A percentile compares a stretch with the other conserved stretches of the same genome.
Conservation (phyloP, 805 yeast genomes). For the Metschnikowia rubicola region DNA sequence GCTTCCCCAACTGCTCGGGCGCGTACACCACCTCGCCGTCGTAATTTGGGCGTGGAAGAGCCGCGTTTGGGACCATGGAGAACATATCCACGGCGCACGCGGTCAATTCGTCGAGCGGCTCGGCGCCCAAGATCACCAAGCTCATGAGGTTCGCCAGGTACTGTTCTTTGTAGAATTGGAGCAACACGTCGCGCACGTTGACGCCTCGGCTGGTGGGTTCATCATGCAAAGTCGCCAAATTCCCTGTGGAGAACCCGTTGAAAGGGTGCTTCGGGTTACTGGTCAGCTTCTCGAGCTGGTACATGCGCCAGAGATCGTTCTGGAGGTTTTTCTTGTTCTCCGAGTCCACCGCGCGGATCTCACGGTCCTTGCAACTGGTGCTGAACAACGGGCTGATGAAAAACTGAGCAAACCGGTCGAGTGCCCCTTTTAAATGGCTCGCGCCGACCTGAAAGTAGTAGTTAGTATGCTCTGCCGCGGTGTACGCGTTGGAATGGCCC, state of each 20-base stretch:
- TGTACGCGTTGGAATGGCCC: constrained; percentile 89
- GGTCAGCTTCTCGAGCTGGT: constrained; percentile 75
- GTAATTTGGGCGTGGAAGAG: constrained; percentile 44
- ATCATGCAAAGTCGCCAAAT: constrained; percentile 65
- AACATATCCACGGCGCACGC: constrained; percentile 68
- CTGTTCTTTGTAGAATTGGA: constrained; percentile 65
- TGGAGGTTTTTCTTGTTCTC: constrained; percentile 94
- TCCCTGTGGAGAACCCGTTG: constrained; percentile 89
- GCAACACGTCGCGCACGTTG: constrained; percentile 76
- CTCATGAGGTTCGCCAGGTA: constrained; percentile 90
- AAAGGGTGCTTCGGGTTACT: constrained; percentile 79
- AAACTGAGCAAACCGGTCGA: constrained; percentile 91
- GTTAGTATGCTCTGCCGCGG: constrained; percentile 85
- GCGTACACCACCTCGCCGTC: constrained; percentile 46
- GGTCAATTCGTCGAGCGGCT: constrained; percentile 67
- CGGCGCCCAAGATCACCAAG: constrained; percentile 79
- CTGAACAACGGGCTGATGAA: constrained; percentile 81
- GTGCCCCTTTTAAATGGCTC: constrained; percentile 76
- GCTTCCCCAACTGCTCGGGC: constrained; percentile 44
- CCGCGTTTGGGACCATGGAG: constrained; percentile 54
- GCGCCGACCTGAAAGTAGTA: constrained; percentile 83
- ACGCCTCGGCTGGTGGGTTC: constrained; percentile 57
- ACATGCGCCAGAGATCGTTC: constrained; percentile 82
- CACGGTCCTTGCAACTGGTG: constrained; percentile 77
- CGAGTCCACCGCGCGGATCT: constrained; percentile 90